Conservation (phyloP, 176 grass and related monocot species). For the Pontederia crassipes region DNA sequence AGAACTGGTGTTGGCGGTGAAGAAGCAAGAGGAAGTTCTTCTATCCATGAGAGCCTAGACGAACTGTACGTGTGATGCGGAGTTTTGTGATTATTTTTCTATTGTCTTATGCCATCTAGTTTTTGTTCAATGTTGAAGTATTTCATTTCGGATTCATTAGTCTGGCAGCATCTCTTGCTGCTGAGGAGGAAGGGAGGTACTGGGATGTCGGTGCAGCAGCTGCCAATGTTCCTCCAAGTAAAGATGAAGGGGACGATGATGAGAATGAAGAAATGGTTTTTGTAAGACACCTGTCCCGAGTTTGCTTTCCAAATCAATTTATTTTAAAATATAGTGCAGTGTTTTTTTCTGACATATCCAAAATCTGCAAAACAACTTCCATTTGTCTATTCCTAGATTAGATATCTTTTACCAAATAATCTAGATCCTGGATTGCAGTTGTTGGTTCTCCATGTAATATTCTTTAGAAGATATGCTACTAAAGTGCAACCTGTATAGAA, state of each 20-base stretch:
- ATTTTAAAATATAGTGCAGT: too few relatives aligned
- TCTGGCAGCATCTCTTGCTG: conserved; percentile 79
- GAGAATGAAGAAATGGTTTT: conserved; percentile 77
- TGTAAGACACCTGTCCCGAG: conserved; percentile 23
- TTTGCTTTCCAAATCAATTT: neutral
- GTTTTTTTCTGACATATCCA: too few relatives aligned
- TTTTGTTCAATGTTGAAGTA: conserved; percentile 20
- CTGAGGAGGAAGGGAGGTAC: conserved; percentile 55
- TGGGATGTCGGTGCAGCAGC: conserved; percentile 19
- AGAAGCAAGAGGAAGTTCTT: neutral
- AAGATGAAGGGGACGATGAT: conserved; percentile 40
- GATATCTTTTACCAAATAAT: too few relatives aligned
- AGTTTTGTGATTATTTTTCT: conserved; percentile 12
- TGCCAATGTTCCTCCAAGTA: conserved; percentile 26
- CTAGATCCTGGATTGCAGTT: too few relatives aligned
- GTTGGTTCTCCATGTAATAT: too few relatives aligned
- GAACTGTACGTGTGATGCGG: conserved; percentile 51
- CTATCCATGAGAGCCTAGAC: conserved; percentile 58
- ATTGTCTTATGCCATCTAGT: conserved; percentile 21
- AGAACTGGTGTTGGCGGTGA: conserved; percentile 12
- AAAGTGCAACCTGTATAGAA: too few relatives aligned
- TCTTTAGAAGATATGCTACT: too few relatives aligned
- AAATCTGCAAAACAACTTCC: too few relatives aligned
- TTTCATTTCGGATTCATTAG: conserved; percentile 20
- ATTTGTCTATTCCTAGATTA: too few relatives aligned